Base-by-base conservation (phyloP, 164 flowering plant species). In the Nymphaea thermarum region DNA sequence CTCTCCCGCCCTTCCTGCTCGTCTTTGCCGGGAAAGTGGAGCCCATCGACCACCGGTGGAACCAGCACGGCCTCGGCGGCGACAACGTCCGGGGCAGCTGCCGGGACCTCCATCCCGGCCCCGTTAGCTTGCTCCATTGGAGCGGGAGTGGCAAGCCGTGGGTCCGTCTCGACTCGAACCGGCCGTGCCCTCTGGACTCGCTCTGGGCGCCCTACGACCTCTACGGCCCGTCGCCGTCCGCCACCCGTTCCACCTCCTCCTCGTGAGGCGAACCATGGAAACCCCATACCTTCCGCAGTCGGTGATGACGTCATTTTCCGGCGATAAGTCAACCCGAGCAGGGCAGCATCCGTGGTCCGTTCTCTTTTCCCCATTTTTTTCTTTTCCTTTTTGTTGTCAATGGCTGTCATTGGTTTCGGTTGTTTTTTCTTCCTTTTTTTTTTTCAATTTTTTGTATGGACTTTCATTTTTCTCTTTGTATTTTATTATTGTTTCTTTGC, bases 141-240 rank as follows among this genome's bases (percentile, higher is more conserved):
- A 88, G 96, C 70, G 99, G 99, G 18, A 79, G 84, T 71, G 99
- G 99, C 44, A 91, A 94, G 84, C 99, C 99, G 0, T 94, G 99
- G 99, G 71, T 86, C 61, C 70, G 99, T 67, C 85, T 94, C 18
- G 98, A 88, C 79, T 69, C 85, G 15, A 78, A 79, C 71, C 77
- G 71, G 47, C 79, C 93, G 6, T 94, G 99, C 67, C 99, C 96
- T 1, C 78, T 91, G 42, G 99, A 94, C 67, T 65, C 84, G 1
- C 74, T 90, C 2, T 94, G 99, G 99, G 87, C 92, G 0, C 95
- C 87, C 0, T 94, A 85, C 72, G 99, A 94, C 66, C 72, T 94
- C 80, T 87, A 83, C 61, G 77, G 75, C 3, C 77, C 82, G 2
- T 71, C 76, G 7, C 57, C 65, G 11, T 66, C 69, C 15, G 69